These are phyloP conservation scores for Mallotus japonicus DNA, from an alignment of 441 rosid species.

Conservation along the genomic window DNA sequence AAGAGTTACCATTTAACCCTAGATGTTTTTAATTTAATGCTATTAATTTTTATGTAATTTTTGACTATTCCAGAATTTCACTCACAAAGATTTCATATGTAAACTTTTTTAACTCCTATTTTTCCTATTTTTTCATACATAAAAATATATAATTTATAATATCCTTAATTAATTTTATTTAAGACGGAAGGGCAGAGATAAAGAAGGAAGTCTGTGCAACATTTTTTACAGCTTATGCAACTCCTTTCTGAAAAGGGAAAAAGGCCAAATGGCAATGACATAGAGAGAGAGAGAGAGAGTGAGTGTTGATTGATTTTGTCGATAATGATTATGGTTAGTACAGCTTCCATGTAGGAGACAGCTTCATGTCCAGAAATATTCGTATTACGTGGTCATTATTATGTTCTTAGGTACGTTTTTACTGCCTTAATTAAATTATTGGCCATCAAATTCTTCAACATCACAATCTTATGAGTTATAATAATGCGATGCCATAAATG, in stretches of 20 bases:
- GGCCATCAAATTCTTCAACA: constrained; percentile 18
- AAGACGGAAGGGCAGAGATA: not conserved
- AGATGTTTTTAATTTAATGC: no score
- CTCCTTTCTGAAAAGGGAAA: not conserved
- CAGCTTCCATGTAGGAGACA: constrained; percentile 42
- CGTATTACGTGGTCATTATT: constrained; percentile 11
- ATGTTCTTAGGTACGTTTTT: constrained; percentile 8
- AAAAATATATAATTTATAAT: no score
- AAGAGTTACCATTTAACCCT: no score
- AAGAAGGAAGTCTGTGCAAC: not conserved
- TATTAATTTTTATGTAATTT: no score
- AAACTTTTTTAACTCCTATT: no score
- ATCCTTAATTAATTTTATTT: not conserved
- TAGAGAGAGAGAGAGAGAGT: not conserved
- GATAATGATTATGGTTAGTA: constrained; percentile 4
- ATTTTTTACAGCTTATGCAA: not conserved
- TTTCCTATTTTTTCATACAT: no score
- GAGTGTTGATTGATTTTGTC: not conserved
- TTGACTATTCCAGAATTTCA: no score
- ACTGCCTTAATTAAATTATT: constrained; percentile 14
- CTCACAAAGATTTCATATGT: no score
- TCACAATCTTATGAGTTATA: constrained; percentile 25
- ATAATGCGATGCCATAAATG: constrained; percentile 31
- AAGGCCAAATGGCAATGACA: not conserved
- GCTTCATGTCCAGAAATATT: constrained; percentile 18